A percentile compares a stretch with the other conserved stretches of the same genome.
These are phyloP conservation scores for Picea mariana DNA, from an alignment of 83 land plant genomes.

Conservation along the genomic window DNA sequence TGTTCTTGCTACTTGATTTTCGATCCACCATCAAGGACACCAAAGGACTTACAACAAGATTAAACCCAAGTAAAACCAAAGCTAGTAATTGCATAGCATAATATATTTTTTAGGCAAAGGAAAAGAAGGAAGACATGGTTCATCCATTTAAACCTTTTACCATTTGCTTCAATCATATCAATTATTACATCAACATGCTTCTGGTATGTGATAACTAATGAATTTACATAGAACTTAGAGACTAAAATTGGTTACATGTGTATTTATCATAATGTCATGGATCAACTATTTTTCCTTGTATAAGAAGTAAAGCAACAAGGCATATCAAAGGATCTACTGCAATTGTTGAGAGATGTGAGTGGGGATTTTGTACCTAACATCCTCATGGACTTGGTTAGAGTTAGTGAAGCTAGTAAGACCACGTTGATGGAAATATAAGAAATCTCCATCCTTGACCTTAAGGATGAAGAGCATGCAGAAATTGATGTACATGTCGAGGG, in stretches of 20 bases:
- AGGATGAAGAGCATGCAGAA: no score
- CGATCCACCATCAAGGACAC: no score
- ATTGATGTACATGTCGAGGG: no score
- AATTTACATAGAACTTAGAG: not conserved
- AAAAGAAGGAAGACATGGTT: conserved; percentile 46
- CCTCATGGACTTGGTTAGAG: conserved; percentile 59
- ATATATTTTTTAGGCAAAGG: not conserved
- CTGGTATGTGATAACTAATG: conserved; percentile 25
- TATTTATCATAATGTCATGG: not conserved
- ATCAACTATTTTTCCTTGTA: not conserved
- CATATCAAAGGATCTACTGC: conserved; percentile 35
- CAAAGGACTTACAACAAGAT: no score
- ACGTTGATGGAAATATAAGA: conserved; percentile 64
- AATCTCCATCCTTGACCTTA: no score
- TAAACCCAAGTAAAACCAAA: no score
- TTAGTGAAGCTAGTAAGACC: conserved; percentile 76
- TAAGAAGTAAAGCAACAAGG: conserved; percentile 62
- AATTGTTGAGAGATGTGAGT: conserved; percentile 52
- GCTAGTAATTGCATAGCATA: no score
- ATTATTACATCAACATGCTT: conserved; percentile 66
- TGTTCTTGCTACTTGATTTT: no score
- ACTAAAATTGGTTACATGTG: not conserved
- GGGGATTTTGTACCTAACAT: conserved; percentile 67
- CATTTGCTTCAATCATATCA: conserved; percentile 50
- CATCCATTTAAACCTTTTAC: conserved; percentile 60